A percentile compares a stretch with the other conserved stretches of the same genome.
phyloP scores from a whole-genome alignment of 495 filamentous ascomycete genomes.

The Parathielavia appendiculata region DNA sequence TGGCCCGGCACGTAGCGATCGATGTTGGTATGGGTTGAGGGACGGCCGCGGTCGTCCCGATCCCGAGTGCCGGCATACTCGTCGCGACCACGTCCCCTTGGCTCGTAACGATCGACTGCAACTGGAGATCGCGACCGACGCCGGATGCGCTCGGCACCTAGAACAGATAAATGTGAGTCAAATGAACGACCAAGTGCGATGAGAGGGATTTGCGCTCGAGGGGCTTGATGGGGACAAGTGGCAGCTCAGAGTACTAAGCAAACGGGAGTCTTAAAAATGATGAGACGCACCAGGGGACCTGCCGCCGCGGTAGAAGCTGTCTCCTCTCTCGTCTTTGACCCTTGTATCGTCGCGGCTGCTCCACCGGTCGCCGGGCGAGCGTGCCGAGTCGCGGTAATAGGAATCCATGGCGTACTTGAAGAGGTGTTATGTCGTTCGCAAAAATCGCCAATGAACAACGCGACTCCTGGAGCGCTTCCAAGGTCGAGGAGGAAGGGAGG shows the following conservation, averaged over 20 bases:
- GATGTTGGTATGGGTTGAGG: constrained; percentile 69
- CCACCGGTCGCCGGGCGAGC: constrained; percentile 51
- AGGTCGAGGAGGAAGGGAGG: not conserved
- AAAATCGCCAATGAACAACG: not conserved
- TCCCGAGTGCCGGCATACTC: constrained; percentile 60
- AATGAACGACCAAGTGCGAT: not conserved
- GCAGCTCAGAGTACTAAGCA: constrained; percentile 6
- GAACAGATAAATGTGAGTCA: constrained; percentile 11
- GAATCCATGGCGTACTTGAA: constrained; percentile 40
- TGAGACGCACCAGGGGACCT: constrained; percentile 52
- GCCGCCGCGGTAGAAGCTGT: constrained; percentile 50
- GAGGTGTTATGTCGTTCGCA: not conserved
- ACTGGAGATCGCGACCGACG: constrained; percentile 68
- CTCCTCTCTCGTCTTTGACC: constrained; percentile 44
- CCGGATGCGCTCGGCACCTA: constrained; percentile 42
- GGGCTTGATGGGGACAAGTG: not conserved
- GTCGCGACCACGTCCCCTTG: constrained; percentile 61
- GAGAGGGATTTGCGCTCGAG: not conserved
- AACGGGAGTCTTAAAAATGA: constrained; percentile 16
- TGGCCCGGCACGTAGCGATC: constrained; percentile 95
- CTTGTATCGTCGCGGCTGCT: constrained; percentile 45
- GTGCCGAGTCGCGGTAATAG: constrained; percentile 44
- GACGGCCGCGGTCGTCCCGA: constrained; percentile 48
- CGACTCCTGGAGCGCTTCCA: not conserved
- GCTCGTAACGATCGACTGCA: constrained; percentile 67